Conservation (phyloP, 805 yeast genomes). For the Wickerhamomyces subpelliculosus region DNA sequence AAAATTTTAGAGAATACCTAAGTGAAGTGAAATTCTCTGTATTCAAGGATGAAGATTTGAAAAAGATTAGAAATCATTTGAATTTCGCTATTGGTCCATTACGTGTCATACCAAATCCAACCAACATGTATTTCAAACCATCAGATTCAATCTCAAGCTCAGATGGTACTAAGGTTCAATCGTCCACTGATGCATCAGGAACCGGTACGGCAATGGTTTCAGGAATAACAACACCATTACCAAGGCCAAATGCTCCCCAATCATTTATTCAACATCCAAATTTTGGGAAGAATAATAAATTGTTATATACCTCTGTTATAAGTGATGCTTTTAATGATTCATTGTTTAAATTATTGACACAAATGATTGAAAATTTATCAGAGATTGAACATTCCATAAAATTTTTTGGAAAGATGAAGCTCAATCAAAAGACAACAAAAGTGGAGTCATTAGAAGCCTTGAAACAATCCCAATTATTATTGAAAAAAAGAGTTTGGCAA, state of each 20-base stretch:
- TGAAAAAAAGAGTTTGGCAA: slow-evolving; percentile 24
- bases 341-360: slow-evolving; percentile 22
- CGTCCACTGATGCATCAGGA: neutral
- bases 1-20: slow-evolving; percentile 35
- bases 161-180: slow-evolving; percentile 1
- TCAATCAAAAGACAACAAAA: neutral
- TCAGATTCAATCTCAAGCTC: neutral
- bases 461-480: slow-evolving; percentile 9
- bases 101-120: slow-evolving; percentile 30
- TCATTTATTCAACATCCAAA: slow-evolving; percentile 2
- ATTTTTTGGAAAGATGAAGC: neutral
- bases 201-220: slow-evolving; percentile 9
- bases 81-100: slow-evolving; percentile 34
- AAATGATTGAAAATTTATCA: slow-evolving; percentile 25
- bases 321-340: slow-evolving; percentile 26
- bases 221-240: slow-evolving; percentile 27
- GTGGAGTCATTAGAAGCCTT: slow-evolving; percentile 6
- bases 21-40: slow-evolving; percentile 32
- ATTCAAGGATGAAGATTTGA: slow-evolving; percentile 25
- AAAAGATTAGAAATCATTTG: slow-evolving; percentile 33
- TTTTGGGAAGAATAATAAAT: slow-evolving; percentile 2
- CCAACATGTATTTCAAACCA: slow-evolving; percentile 8
- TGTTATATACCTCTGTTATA: slow-evolving; percentile 24
- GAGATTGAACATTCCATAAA: slow-evolving; percentile 14
- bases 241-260: slow-evolving; percentile 17